phyloP scores from a whole-genome alignment of 495 filamentous ascomycete species.

The Talaromyces borbonicus region DNA sequence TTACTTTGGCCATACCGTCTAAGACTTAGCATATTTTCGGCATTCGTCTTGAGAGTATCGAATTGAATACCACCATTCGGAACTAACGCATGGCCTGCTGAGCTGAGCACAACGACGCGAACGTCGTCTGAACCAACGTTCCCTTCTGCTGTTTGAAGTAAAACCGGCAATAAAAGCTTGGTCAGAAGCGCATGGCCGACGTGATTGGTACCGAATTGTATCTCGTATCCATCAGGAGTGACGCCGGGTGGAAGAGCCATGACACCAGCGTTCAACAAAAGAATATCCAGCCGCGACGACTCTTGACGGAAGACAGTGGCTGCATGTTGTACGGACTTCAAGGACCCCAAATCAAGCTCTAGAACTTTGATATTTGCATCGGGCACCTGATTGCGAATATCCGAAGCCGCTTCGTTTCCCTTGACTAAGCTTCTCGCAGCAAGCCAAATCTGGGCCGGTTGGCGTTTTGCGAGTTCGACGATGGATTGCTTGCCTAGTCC shows the following conservation, averaged over 20 bases:
- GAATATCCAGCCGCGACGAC: constrained; percentile 48
- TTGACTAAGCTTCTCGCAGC: constrained; percentile 24
- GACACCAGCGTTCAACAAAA: constrained; percentile 55
- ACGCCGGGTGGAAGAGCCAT: constrained; percentile 40
- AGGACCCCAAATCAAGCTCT: constrained; percentile 34
- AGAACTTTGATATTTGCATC: constrained; percentile 27
- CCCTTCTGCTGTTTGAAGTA: constrained; percentile 18
- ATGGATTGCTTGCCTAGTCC: constrained; percentile 50
- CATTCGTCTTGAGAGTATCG: constrained; percentile 20
- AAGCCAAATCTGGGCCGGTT: constrained; percentile 47
- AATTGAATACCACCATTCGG: constrained; percentile 10
- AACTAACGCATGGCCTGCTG: constrained; percentile 22
- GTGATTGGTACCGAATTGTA: constrained; percentile 49
- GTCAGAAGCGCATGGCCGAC: constrained; percentile 52
- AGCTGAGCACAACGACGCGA: constrained; percentile 30
- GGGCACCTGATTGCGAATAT: constrained; percentile 13
- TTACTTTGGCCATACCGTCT: constrained; percentile 47
- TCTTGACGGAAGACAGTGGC: constrained; percentile 33
- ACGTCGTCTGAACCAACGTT: constrained; percentile 31
- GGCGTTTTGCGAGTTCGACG: constrained; percentile 41
- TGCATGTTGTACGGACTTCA: constrained; percentile 39
- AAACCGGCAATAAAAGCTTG: constrained; percentile 27
- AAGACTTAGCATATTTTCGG: constrained; percentile 32
- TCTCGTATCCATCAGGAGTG: constrained; percentile 38
- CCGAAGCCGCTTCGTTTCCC: constrained; percentile 17